These are phyloP conservation scores for Globisporangium yorkense DNA, from an alignment of 352 stramenopile genomes.

Conservation along the genomic window DNA sequence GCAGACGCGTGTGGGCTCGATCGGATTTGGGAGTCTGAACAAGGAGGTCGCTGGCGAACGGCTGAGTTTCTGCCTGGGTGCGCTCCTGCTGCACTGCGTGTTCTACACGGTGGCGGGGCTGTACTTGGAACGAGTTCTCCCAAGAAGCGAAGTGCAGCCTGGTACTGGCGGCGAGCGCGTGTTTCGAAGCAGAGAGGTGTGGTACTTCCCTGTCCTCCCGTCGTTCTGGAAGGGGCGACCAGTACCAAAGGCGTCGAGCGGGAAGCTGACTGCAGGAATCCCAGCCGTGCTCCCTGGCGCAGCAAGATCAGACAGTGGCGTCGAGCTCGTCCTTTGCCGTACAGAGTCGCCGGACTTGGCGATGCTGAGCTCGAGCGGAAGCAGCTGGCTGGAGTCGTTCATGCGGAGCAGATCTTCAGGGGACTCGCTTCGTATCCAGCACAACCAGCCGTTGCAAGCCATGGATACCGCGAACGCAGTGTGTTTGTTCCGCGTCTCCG, in stretches of 20 bases:
- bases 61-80: constrained; percentile 35
- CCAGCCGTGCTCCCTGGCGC: constrained; percentile 32
- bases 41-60: constrained; percentile 24
- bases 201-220: constrained; percentile 82
- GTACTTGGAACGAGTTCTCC: constrained; percentile 87
- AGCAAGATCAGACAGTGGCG: background rate
- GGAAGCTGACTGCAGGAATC: constrained; percentile 43
- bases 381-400: constrained; percentile 1
- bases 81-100: constrained; percentile 76
- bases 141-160: constrained; percentile 28
- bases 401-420: background rate
- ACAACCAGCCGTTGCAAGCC: background rate
- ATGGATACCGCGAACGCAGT: background rate
- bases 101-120: constrained; percentile 80
- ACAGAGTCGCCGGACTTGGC: background rate
- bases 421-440: background rate
- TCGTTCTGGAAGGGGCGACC: constrained; percentile 55
- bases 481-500: constrained; percentile 13
- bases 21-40: constrained; percentile 23
- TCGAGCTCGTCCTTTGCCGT: background rate
- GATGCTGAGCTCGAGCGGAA: constrained; percentile 18
- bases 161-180: constrained; percentile 22
- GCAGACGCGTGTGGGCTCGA: background rate
- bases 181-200: constrained; percentile 28
- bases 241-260: constrained; percentile 25